phyloP scores from a whole-genome alignment of 306 rosid genomes.

The Prunus dulcis region DNA sequence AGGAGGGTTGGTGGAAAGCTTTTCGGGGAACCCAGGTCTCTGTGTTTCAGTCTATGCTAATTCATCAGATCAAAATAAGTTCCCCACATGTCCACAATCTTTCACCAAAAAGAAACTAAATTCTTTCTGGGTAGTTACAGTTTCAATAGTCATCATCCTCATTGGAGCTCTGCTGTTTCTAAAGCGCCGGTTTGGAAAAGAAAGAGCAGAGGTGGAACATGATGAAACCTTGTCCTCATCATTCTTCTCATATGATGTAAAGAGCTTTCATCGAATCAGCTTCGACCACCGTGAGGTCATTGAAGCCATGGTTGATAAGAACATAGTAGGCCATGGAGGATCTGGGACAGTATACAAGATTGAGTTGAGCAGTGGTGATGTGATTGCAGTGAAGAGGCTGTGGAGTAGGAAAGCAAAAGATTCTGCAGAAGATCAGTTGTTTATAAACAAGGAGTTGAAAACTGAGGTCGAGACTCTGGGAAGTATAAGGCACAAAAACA shows the following conservation, averaged over 20 bases:
- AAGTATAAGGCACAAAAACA: slow-evolving; percentile 86
- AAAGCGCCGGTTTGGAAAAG: slow-evolving; percentile 54
- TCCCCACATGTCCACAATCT: slow-evolving; percentile 50
- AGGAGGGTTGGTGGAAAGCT: slow-evolving; percentile 86
- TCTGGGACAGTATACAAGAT: slow-evolving; percentile 89
- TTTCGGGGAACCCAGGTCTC: slow-evolving; percentile 73
- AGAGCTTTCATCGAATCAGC: slow-evolving; percentile 75
- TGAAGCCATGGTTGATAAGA: slow-evolving; percentile 77
- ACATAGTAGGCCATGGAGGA: slow-evolving; percentile 90
- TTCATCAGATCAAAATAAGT: slow-evolving; percentile 48
- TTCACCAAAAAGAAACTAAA: slow-evolving; percentile 45
- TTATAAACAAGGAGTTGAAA: slow-evolving; percentile 56
- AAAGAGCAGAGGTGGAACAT: slow-evolving; percentile 49
- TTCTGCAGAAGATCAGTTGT: slow-evolving; percentile 41
- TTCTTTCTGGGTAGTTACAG: slow-evolving; percentile 71
- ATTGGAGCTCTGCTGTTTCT: slow-evolving; percentile 59
- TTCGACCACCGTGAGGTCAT: slow-evolving; percentile 70
- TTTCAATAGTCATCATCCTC: slow-evolving; percentile 57
- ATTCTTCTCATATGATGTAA: slow-evolving; percentile 66
- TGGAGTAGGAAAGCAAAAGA: slow-evolving; percentile 60
- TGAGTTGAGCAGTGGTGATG: slow-evolving; percentile 62
- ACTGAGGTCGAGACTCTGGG: slow-evolving; percentile 94
- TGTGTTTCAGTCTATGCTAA: slow-evolving; percentile 55
- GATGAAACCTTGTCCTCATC: slow-evolving; percentile 69
- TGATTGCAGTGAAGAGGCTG: slow-evolving; percentile 75